Percentiles rank a stretch among this genome's conserved stretches.
phyloP scores from a whole-genome alignment of 2,329 filamentous ascomycete species.

The Macroventuria anomochaeta region DNA sequence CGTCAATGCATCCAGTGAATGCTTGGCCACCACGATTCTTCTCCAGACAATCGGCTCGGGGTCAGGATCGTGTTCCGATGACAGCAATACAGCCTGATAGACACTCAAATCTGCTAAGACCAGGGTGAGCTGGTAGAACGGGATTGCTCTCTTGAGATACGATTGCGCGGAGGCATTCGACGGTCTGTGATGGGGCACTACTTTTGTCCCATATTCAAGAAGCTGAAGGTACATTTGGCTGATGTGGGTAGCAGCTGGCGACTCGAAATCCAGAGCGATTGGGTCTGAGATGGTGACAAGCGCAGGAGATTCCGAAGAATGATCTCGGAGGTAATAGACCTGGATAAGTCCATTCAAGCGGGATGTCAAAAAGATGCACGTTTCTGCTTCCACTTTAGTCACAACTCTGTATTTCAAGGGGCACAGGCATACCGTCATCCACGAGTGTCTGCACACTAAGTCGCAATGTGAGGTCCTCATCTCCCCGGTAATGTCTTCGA shows the following conservation, averaged over 20 bases:
- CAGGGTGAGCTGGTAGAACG: conserved; percentile 39
- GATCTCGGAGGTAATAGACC: conserved; percentile 35
- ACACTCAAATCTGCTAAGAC: conserved; percentile 35
- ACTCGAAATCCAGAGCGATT: conserved; percentile 25
- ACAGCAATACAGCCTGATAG: conserved; percentile 32
- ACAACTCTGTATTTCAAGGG: not conserved
- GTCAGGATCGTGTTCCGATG: conserved; percentile 3
- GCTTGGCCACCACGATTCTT: not conserved
- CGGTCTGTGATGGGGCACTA: conserved; percentile 1
- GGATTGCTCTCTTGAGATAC: conserved; percentile 24
- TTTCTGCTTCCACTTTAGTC: conserved; percentile 31
- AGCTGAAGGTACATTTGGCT: conserved; percentile 27
- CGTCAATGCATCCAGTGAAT: not conserved
- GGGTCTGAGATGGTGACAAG: conserved; percentile 36
- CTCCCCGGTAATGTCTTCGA: conserved; percentile 62
- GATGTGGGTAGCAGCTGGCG: conserved; percentile 16
- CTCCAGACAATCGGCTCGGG: conserved; percentile 8
- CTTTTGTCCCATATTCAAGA: conserved; percentile 25
- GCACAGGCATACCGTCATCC: conserved; percentile 39
- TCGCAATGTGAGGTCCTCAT: conserved; percentile 60
- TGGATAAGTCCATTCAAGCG: conserved; percentile 39
- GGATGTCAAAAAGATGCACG: conserved; percentile 43
- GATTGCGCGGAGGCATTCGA: conserved; percentile 10
- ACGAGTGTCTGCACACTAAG: conserved; percentile 36
- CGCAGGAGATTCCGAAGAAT: conserved; percentile 10